Evolutionary conservation across 331 rosid genomes (phyloP).

Genomic region (Rhamnella rubrinervis): DNA sequence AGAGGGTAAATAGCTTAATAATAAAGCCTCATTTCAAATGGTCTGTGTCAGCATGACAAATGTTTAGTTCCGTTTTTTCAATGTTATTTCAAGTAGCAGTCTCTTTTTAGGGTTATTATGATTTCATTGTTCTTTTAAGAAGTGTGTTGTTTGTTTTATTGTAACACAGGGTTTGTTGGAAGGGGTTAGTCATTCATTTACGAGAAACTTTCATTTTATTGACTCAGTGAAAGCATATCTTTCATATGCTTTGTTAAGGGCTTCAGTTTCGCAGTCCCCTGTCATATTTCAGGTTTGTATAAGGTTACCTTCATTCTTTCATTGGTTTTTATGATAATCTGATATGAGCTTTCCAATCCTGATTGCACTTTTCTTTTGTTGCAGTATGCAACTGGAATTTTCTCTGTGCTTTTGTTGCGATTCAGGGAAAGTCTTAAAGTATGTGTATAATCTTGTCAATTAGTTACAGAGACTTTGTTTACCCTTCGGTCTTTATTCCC

Average conservation of each 20-base stretch:
- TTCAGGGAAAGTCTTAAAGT: conserved; percentile 99
- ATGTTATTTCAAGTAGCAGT: no score
- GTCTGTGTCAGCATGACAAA: neutral
- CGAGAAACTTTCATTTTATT: conserved; percentile 93
- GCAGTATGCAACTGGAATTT: conserved; percentile 97
- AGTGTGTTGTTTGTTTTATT: conserved; percentile 24
- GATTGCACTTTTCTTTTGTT: conserved; percentile 34
- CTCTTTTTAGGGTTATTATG: conserved; percentile 12
- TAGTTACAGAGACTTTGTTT: conserved; percentile 27
- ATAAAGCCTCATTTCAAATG: neutral
- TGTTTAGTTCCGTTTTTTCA: neutral
- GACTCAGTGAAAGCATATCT: conserved; percentile 99
- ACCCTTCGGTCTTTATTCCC: conserved; percentile 20
- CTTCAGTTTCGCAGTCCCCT: conserved; percentile 92
- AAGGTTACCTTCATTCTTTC: conserved; percentile 15
- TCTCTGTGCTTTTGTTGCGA: conserved; percentile 83
- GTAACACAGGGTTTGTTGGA: conserved; percentile 87
- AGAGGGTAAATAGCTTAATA: no score
- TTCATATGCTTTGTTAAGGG: conserved; percentile 91
- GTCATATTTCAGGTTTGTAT: conserved; percentile 89
- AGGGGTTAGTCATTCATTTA: conserved; percentile 93
- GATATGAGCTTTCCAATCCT: conserved; percentile 23
- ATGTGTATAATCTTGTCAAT: conserved; percentile 35
- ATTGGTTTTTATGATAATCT: conserved; percentile 1
- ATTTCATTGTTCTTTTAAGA: conserved; percentile 3